These are phyloP conservation scores for Rhizopogon salebrosus DNA, from an alignment of 768 basidiomycete genomes.

Conservation along the genomic window DNA sequence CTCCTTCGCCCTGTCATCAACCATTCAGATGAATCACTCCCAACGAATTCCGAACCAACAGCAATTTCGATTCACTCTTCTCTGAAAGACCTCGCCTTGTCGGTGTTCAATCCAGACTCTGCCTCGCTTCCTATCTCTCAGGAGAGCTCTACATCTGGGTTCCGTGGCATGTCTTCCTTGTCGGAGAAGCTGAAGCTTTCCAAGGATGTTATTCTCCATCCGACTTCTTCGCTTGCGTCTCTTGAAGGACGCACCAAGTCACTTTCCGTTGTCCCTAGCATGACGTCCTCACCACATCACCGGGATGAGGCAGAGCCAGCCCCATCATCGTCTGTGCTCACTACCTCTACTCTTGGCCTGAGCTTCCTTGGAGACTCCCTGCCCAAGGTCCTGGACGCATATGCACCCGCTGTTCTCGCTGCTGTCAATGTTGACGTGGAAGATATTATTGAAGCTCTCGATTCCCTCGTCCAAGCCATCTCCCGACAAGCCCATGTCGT, in stretches of 20 bases:
- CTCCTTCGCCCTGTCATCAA: constrained; percentile 36
- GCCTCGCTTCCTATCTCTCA: constrained; percentile 25
- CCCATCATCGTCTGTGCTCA: constrained; percentile 10
- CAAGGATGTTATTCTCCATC: constrained; percentile 34
- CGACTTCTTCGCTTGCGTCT: constrained; percentile 21
- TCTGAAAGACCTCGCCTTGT: constrained; percentile 45
- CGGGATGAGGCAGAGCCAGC: constrained; percentile 6
- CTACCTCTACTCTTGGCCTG: constrained; percentile 24
- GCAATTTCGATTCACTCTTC: constrained; percentile 32
- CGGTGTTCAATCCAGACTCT: constrained; percentile 44
- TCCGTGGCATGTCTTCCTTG: constrained; percentile 15
- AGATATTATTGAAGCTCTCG: constrained; percentile 55
- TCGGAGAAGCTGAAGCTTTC: constrained; percentile 23
- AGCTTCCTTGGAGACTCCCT: constrained; percentile 42
- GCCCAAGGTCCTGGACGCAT: constrained; percentile 43
- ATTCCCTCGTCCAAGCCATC: constrained; percentile 49
- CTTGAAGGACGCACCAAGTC: constrained; percentile 23
- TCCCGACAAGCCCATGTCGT: constrained; percentile 35
- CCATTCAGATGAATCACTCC: constrained; percentile 29
- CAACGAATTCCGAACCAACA: constrained; percentile 22
- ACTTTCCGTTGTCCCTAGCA: constrained; percentile 21
- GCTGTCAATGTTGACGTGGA: constrained; percentile 47
- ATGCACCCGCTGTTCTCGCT: constrained; percentile 37
- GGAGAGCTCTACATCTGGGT: constrained; percentile 19
- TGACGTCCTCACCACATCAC: constrained; percentile 4